phyloP scores from a whole-genome alignment of 2,329 filamentous ascomycete genomes.

The Apiospora sp. region DNA sequence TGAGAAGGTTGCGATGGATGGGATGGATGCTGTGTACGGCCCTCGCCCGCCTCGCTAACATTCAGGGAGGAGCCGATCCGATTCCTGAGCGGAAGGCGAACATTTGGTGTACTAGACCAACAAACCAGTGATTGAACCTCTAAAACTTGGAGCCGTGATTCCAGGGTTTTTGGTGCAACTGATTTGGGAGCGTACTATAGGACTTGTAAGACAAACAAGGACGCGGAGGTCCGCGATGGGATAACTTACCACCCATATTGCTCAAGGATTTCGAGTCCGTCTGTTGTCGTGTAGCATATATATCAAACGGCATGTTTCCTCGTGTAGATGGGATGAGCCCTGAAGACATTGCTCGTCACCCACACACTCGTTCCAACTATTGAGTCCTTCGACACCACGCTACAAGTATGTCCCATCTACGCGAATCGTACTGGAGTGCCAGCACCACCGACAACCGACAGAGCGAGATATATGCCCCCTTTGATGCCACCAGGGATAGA shows the following conservation, averaged over 20 bases:
- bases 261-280: background rate
- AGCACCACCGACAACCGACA: conserved; percentile 31
- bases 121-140: background rate
- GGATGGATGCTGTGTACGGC: background rate
- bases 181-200: background rate
- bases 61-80: background rate
- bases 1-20: background rate
- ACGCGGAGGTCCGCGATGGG: background rate
- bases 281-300: background rate
- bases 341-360: conserved; percentile 14
- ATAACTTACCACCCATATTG: background rate
- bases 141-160: background rate
- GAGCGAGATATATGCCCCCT: conserved; percentile 30
- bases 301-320: background rate
- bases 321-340: background rate
- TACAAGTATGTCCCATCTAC: conserved; percentile 13
- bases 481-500: background rate
- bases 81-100: background rate
- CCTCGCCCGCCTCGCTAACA: background rate
- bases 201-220: background rate
- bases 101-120: background rate
- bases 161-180: background rate
- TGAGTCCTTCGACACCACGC: background rate
- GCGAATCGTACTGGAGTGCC: conserved; percentile 35
- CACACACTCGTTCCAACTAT: conserved; percentile 15